Base-by-base conservation (phyloP, 2,329 filamentous ascomycete species). In the Xylariaceae sp. region DNA sequence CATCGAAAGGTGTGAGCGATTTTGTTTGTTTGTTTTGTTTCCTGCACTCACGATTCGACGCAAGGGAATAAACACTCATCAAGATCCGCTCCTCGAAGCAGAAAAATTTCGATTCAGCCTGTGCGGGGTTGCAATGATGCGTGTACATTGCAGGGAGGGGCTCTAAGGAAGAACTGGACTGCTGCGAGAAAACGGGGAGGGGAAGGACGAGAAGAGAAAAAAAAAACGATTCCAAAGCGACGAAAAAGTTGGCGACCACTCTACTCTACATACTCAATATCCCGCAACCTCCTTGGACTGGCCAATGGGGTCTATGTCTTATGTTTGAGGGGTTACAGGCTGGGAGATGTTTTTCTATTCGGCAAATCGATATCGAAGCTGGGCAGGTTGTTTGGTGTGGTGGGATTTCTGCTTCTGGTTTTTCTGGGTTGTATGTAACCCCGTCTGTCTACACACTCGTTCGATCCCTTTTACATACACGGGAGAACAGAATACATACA, bases 231-330 rank as follows among this genome's bases (percentile, higher is more conserved):
- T 13, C 23, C 23, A 30, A 51, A 51, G 13, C 11, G 6, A 35
- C 34, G 30, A 35, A 6, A 42, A 51, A 13, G 51, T 52, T 15
- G 23, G 42, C 37, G 37, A 49, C 45, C 34, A 34, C 55, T 52
- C 30, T 53, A 53, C 35, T 42, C 15, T 30, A 34, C 23, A 30
- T 30, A 30, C 37, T 39, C 34, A 23, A 55, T 51, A 48, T 60
- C 57, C 57, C 58, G 52, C 54, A 56, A 53, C 59, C 55, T 39
- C 61, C 56, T 59, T 57, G 56, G 57, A 30, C 23, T 30, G 23
- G 23, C 23, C 23, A 30, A 30, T 30, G 23, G 23, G 23, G 23
- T 30, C 5, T 30, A 18, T 18, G 17, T 18, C 17, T 18, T 18
- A 18, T 30, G 23, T 30, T 4, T 30, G 23, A 30, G 23, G 23